Base-by-base conservation (phyloP, 257 asterid genomes). In the Echites panduratus region DNA sequence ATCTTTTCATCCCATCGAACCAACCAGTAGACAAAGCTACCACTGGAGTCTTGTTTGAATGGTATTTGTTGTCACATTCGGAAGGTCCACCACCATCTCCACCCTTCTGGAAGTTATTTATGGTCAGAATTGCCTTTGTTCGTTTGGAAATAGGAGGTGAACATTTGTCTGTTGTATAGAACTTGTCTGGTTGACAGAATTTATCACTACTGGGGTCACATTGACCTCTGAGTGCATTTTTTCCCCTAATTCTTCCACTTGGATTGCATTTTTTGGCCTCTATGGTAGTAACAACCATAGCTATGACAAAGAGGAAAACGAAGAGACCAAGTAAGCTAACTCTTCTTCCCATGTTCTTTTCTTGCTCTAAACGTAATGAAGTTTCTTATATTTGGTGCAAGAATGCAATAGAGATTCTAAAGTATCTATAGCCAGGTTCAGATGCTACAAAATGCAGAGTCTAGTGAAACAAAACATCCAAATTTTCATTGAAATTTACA, bases 31-130 rank as follows among this genome's bases (percentile, higher is more conserved):
- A 80, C 45, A 80, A 47, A 4, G 84, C 77, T 24, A 77, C 79
- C 14, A 80, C 70, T 1, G 79, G 82, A 19, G 48, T 29, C 7
- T 68, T 45, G 41, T 81, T 38, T 12, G 76, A 72, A 72, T 77
- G 80, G 76, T 70, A 81, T 52, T 70, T 57, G 11, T 68, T 32
- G 76, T 78, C 80, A 26, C 79, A 81, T 66, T 74, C 77, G 3
- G 84, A 57, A 32, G 84, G 82, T 4, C 40, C 78, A 3, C 75
- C 82, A 22, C 83, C 83, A 66, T 38, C 74, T 5, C 80, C 79
- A 0, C 77, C 82, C 44, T 81, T 59, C 13, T 61, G 41, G 24
- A 80, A 80, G 66, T 47, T 35, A 45, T 76, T 80, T 1, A 62
- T 6, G 0, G 84, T 76, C 41, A 76, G 41, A 49, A 53, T 56